These are phyloP conservation scores for Aspergillus awamori DNA, from an alignment of 2,329 filamentous ascomycete species.

Conservation along the genomic window DNA sequence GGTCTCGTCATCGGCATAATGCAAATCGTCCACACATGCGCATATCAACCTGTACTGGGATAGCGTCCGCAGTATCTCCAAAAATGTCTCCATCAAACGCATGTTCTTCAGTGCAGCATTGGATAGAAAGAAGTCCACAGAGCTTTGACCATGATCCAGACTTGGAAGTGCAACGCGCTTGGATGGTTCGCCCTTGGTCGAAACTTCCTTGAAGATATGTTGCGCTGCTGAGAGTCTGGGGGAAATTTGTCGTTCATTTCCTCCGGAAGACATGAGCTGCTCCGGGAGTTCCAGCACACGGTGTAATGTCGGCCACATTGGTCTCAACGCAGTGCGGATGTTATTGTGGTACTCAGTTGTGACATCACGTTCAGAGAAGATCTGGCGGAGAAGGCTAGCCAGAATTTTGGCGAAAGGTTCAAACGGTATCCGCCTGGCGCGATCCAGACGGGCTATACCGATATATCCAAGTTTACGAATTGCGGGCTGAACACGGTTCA, in stretches of 20 bases:
- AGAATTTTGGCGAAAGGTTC: slow-evolving; percentile 64
- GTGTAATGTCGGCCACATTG: slow-evolving; percentile 61
- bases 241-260: slow-evolving; percentile 38
- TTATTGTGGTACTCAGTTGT: slow-evolving; percentile 63
- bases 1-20: slow-evolving; percentile 87
- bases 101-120: slow-evolving; percentile 55
- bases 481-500: slow-evolving; percentile 60
- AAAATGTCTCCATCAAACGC: slow-evolving; percentile 81
- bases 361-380: slow-evolving; percentile 67
- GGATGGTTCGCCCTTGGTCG: slow-evolving; percentile 33
- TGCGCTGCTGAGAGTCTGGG: slow-evolving; percentile 32
- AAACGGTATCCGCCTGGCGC: slow-evolving; percentile 61
- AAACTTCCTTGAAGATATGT: slow-evolving; percentile 35
- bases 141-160: slow-evolving; percentile 40
- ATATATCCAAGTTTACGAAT: slow-evolving; percentile 64
- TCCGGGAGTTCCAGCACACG: slow-evolving; percentile 66
- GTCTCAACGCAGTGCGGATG: slow-evolving; percentile 57
- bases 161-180: slow-evolving; percentile 37
- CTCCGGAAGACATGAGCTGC: slow-evolving; percentile 57
- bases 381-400: slow-evolving; percentile 64
- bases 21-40: slow-evolving; percentile 84
- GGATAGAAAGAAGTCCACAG: slow-evolving; percentile 43
- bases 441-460: slow-evolving; percentile 63
- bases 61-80: slow-evolving; percentile 82
- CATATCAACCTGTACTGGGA: slow-evolving; percentile 84